Evolutionary conservation across 1,284 basidiomycete genomes (phyloP), one percentile per base, ranked within the genome.

Genomic region (Heliocybe sulcata): DNA sequence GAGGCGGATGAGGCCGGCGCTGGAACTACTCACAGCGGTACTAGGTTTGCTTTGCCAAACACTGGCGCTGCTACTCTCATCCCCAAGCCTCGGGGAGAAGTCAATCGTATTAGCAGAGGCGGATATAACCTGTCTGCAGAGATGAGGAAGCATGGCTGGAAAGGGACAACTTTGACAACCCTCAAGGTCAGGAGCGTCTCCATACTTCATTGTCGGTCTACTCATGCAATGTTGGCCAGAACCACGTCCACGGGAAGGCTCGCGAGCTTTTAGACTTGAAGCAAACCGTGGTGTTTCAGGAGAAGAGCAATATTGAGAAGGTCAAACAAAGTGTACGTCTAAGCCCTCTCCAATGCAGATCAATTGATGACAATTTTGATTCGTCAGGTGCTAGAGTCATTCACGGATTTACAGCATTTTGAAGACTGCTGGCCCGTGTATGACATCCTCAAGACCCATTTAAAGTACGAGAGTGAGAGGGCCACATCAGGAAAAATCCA

Each of bases 381-480:
- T 25, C 45, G 9, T 10, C 19, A 25, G 23, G n/a, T n/a, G 9
- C 8, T 9, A 11, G n/a, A n/a, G 9, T 8, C 19, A 19, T 47
- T 9, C n/a, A 9, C n/a, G 45, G 9, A 19, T 8, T 19, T 25
- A 8, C 9, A 19, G 20, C 9, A 25, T 11, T 25, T 10, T 19
- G n/a, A n/a, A 47, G 19, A 19, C 20, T 25, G 16, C 16, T 47
- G 45, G 16, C 45, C 23, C 45, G 20, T 19, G 8, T 19, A 25
- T 19, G 16, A 47, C 45, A 25, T n/a, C 9, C 8, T 25, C 45
- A 25, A 47, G 20, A 19, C 45, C 11, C 45, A 47, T 11, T 11
- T n/a, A 19, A 47, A 19, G 59, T 14, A 29, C 53, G 9, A 35
- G 59, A n/a, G n/a, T n/a, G n/a, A n/a, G n/a, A n/a, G n/a, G n/a